Percentiles rank a stretch among this genome's conserved stretches.
Evolutionary conservation across 2,329 filamentous ascomycete species (phyloP).

Genomic region (Alternaria ventricosa): DNA sequence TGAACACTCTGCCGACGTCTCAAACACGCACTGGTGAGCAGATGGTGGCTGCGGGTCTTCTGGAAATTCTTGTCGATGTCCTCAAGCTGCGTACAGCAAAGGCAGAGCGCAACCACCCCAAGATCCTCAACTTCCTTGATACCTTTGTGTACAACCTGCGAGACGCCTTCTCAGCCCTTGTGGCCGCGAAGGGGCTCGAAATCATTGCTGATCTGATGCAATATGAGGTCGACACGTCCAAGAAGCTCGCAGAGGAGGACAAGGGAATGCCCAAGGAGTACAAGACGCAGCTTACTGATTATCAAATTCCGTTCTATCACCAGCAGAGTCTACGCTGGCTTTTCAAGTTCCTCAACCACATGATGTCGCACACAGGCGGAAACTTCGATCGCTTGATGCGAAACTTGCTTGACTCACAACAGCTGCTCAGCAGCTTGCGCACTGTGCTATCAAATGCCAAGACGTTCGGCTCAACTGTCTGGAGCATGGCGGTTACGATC

Average conservation of each 20-base stretch:
- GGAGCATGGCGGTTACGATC: constrained; percentile 92
- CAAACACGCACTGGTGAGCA: constrained; percentile 78
- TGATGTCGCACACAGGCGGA: constrained; percentile 82
- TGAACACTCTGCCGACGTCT: constrained; percentile 76
- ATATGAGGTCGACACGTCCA: constrained; percentile 75
- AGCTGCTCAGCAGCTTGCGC: constrained; percentile 78
- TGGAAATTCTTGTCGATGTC: constrained; percentile 89
- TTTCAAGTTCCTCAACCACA: constrained; percentile 94
- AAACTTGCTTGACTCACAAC: constrained; percentile 92
- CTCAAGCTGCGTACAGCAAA: constrained; percentile 81
- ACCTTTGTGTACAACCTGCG: constrained; percentile 84
- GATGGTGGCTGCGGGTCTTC: constrained; percentile 85
- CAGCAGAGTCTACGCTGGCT: constrained; percentile 93
- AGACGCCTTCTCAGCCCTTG: constrained; percentile 83
- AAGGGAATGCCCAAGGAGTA: constrained; percentile 74
- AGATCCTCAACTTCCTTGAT: constrained; percentile 86
- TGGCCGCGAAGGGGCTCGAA: constrained; percentile 82
- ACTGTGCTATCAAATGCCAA: constrained; percentile 80
- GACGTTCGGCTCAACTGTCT: constrained; percentile 89
- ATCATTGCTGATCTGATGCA: constrained; percentile 88
- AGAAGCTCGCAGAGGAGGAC: constrained; percentile 69
- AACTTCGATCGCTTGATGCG: constrained; percentile 89
- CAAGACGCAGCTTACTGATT: constrained; percentile 85
- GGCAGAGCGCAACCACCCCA: constrained; percentile 82
- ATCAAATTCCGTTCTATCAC: constrained; percentile 89